Conservation (phyloP, 148 eudicot species). For the Silene conica region DNA sequence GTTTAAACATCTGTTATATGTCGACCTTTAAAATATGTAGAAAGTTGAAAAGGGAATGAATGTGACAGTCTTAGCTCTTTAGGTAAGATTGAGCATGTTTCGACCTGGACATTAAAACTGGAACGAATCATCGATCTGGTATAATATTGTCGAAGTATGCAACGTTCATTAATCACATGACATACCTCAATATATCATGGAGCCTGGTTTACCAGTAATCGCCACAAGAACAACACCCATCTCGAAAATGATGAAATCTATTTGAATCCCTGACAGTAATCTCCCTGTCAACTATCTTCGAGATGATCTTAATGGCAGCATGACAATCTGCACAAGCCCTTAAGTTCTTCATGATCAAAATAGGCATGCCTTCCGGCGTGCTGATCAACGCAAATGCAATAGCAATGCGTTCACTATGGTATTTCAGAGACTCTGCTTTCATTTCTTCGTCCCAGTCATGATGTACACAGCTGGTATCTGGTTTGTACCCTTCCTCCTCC, state of each 20-base stretch:
- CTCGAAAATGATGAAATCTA: conserved; percentile 75
- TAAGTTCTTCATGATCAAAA: conserved; percentile 66
- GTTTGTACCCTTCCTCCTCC: conserved; percentile 71
- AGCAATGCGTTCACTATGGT: conserved; percentile 74
- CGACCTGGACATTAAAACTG: too few species aligned
- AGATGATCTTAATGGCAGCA: conserved; percentile 70
- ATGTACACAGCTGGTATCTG: conserved; percentile 59
- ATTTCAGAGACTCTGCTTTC: conserved; percentile 55
- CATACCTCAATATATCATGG: not conserved
- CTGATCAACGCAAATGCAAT: conserved; percentile 67
- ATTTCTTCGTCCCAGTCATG: conserved; percentile 58
- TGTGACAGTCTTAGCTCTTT: too few species aligned
- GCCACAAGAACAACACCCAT: conserved; percentile 58
- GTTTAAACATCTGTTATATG: not conserved
- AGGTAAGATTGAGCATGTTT: too few species aligned
- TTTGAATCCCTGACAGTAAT: conserved; percentile 80
- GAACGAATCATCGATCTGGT: too few species aligned
- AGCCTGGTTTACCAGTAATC: conserved; percentile 60
- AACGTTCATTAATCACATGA: too few species aligned
- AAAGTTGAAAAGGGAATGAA: too few species aligned
- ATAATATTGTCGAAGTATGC: too few species aligned
- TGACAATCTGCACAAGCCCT: conserved; percentile 78
- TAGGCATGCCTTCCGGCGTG: conserved; percentile 65
- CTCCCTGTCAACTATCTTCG: conserved; percentile 58
- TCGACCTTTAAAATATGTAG: too few species aligned